Percentiles rank a stretch among this genome's conserved stretches.
These are phyloP conservation scores for Aureobasidium pullulans DNA, from an alignment of 2,329 filamentous ascomycete species.

Conservation along the genomic window DNA sequence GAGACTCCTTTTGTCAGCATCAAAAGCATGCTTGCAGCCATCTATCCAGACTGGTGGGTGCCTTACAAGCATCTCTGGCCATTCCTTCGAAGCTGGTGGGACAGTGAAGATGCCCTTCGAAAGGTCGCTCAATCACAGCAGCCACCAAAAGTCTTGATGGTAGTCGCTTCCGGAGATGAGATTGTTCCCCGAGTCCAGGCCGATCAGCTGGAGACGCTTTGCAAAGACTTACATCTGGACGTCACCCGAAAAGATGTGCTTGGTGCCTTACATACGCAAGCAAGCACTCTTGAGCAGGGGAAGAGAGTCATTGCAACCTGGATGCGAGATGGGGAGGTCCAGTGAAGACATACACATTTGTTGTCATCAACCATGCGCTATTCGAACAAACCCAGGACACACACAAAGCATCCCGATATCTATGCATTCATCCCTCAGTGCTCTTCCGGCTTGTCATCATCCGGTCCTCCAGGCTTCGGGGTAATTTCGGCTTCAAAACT, in stretches of 20 bases:
- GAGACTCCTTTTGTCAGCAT: constrained; percentile 72
- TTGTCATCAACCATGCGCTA: too few species aligned
- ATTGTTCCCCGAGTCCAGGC: constrained; percentile 54
- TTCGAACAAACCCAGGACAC: too few species aligned
- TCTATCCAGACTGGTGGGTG: constrained; percentile 74
- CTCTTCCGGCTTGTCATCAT: too few species aligned
- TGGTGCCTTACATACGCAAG: constrained; percentile 45
- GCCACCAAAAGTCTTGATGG: constrained; percentile 38
- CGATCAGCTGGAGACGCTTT: constrained; percentile 41
- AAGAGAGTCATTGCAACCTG: constrained; percentile 31
- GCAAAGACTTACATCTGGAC: constrained; percentile 28
- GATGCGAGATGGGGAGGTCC: constrained; percentile 6
- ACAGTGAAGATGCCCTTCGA: constrained; percentile 36
- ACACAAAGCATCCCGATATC: too few species aligned
- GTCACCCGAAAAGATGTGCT: constrained; percentile 33
- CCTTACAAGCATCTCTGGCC: constrained; percentile 69
- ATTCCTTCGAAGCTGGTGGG: constrained; percentile 59
- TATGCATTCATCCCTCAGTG: too few species aligned
- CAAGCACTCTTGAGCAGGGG: constrained; percentile 36
- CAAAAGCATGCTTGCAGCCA: constrained; percentile 58
- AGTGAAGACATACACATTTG: too few species aligned
- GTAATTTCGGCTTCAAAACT: too few species aligned
- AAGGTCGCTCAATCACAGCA: constrained; percentile 26
- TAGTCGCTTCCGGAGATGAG: constrained; percentile 50
- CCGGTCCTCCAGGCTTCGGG: too few species aligned